Base-by-base conservation (phyloP, 1,139 yeast genomes). In the Taiozyma sp. region DNA sequence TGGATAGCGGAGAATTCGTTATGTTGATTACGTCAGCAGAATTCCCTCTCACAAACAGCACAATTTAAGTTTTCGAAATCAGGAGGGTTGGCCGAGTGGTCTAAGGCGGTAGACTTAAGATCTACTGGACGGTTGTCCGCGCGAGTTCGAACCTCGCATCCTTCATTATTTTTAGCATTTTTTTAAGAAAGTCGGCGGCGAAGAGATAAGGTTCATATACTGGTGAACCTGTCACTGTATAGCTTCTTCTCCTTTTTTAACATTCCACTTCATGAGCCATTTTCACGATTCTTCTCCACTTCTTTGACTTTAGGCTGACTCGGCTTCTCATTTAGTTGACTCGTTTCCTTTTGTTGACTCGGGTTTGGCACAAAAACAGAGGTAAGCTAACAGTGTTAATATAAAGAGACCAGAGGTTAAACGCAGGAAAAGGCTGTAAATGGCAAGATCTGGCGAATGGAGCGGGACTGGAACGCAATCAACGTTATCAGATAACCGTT, bases 61-160 rank as follows among this genome's bases (percentile, higher is more conserved):
- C 23, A 9, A 19, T 19, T 9, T 4, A 19, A 38, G 19, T 2
- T 2, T 9, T 22, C 13, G 19, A 19, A 38, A 38, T 19, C n/a
- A 19, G 57, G 57, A 55, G 57, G 56, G 57, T 55, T 55, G 57
- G 57, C 57, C 57, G 57, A 55, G 57, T 55, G 57, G 57, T 55
- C 55, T 53, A 55, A 55, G 58, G 58, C 58, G 58, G 58, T 51
- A 55, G 58, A 55, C 58, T 55, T 55, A 55, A 55, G 58, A 55
- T 55, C 58, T 55, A 51, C 56, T 55, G 56, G 56, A 53, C 55
- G 50, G 39, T 53, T 70, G 80, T 78, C 84, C 84, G 84, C 84
- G 85, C 83, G 84, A 79, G 84, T 80, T 80, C 84, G 84, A 80
- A 79, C 84, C 84, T 79, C 84, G 84, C 84, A 77, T 77, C 84